phyloP scores from a whole-genome alignment of 2,329 filamentous ascomycete species.

The Drechslerella coelobrocha region DNA sequence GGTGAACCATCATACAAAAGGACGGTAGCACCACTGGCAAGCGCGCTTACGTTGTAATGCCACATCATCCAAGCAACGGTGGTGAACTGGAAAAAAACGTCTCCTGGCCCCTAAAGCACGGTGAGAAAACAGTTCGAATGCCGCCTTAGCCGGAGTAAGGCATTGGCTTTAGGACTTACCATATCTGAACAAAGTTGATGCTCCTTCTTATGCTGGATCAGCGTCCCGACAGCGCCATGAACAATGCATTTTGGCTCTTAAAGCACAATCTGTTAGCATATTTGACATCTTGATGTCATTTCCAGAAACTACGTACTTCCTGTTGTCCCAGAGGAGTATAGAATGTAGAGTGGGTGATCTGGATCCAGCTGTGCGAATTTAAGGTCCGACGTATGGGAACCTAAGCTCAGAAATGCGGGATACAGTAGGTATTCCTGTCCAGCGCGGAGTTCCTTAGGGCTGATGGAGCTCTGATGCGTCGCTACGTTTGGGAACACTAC shows the following conservation, averaged over 20 bases:
- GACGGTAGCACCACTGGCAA: constrained; percentile 81
- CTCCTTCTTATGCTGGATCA: constrained; percentile 97
- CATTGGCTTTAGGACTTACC: constrained; percentile 55
- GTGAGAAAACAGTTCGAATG: neutral
- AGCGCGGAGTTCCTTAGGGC: constrained; percentile 33
- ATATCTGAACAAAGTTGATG: constrained; percentile 87
- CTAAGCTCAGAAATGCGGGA: constrained; percentile 59
- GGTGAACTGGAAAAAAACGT: constrained; percentile 55
- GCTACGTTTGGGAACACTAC: constrained; percentile 75
- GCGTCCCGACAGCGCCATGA: constrained; percentile 85
- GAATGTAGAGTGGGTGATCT: constrained; percentile 88
- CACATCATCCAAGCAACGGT: constrained; percentile 81
- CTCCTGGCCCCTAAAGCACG: constrained; percentile 33
- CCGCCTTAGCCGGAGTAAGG: neutral
- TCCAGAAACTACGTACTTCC: constrained; percentile 58
- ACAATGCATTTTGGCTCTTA: constrained; percentile 85
- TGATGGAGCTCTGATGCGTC: constrained; percentile 53
- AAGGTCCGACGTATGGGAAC: constrained; percentile 57
- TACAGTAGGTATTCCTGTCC: constrained; percentile 40
- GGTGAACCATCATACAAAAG: constrained; percentile 92
- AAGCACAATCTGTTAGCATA: constrained; percentile 59
- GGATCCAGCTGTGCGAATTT: constrained; percentile 79
- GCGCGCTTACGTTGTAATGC: constrained; percentile 91
- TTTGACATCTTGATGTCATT: neutral
- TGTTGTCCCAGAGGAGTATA: constrained; percentile 93